phyloP scores from a whole-genome alignment of 176 grass and related monocot genomes.

The Musa schizocarpa region DNA sequence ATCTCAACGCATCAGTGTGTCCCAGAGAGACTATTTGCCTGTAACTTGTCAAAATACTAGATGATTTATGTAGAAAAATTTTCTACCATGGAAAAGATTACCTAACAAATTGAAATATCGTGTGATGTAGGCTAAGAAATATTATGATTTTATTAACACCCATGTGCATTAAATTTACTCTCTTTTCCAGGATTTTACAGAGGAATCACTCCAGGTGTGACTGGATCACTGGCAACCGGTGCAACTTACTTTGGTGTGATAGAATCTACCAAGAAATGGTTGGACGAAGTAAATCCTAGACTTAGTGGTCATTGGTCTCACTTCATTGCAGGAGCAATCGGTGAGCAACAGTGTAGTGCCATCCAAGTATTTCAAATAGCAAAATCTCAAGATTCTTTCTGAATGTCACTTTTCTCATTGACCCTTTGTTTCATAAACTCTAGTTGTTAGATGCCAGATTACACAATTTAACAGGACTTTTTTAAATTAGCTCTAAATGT shows the following conservation, averaged over 20 bases:
- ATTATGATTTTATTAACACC: not conserved
- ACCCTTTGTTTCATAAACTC: not conserved
- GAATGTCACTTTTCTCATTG: not conserved
- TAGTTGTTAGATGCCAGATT: not conserved
- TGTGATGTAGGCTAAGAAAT: not conserved
- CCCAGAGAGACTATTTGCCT: not conserved
- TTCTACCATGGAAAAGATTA: not conserved
- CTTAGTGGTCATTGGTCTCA: constrained; percentile 76
- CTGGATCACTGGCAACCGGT: constrained; percentile 71
- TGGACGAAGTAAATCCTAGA: constrained; percentile 70
- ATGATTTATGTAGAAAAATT: not conserved
- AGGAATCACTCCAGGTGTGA: constrained; percentile 72
- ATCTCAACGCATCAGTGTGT: not conserved
- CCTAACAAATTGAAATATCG: not conserved
- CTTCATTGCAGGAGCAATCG: constrained; percentile 82
- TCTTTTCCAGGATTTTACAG: constrained; percentile 64
- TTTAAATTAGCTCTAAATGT: too few relatives aligned
- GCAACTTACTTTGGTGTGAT: constrained; percentile 92
- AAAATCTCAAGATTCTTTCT: not conserved
- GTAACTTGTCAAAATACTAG: not conserved
- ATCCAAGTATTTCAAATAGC: constrained; percentile 5
- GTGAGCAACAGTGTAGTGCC: constrained; percentile 26
- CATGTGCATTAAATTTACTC: not conserved
- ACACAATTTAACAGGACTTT: not conserved
- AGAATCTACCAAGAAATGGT: constrained; percentile 79